Percentiles rank a stretch among this genome's conserved stretches.
Conservation (phyloP, 148 eudicot genomes). For the Rhododendron vialii region DNA sequence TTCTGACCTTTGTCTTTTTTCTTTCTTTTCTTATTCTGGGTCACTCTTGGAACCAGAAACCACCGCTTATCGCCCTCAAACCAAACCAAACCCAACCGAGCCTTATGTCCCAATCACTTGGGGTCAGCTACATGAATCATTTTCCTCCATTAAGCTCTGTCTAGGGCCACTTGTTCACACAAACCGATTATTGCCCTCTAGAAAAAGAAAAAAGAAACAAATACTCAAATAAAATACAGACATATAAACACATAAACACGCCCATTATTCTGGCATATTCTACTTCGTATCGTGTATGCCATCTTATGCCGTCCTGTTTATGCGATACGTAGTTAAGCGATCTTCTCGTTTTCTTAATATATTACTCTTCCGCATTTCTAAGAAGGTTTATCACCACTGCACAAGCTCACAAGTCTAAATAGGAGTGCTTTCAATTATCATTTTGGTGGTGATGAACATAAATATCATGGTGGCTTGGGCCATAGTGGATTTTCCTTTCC, state of each 20-base stretch:
- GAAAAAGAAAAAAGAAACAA: neutral
- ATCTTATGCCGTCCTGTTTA: neutral
- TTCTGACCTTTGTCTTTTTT: neutral
- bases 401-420: neutral
- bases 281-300: neutral
- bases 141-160: no score
- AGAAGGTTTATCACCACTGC: neutral
- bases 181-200: neutral
- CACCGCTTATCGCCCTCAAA: neutral
- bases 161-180: no score
- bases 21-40: neutral
- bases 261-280: neutral
- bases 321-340: neutral
- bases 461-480: neutral
- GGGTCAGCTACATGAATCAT: no score
- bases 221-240: neutral
- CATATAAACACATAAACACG: neutral
- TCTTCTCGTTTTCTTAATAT: neutral
- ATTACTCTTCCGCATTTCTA: neutral
- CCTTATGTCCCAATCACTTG: no score
- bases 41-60: neutral
- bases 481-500: neutral
- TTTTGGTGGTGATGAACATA: neutral
- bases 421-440: neutral
- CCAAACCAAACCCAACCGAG: no score